Base-by-base conservation (phyloP, 2,329 filamentous ascomycete species). In the Fusarium coffeatum region DNA sequence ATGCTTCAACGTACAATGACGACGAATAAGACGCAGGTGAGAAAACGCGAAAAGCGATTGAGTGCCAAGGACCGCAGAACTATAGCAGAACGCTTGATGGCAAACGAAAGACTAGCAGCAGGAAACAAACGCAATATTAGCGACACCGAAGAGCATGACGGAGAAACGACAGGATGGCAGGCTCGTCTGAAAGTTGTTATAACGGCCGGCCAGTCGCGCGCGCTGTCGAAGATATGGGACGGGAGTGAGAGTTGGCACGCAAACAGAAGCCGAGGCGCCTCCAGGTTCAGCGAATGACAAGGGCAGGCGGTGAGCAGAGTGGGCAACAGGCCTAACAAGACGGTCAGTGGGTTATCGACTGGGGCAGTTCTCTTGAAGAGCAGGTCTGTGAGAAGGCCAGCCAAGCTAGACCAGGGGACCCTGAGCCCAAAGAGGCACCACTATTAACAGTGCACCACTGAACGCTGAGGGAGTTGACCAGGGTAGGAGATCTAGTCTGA, bases 281-380 rank as follows among this genome's bases (percentile, higher is more conserved):
- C 64, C 45, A 63, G 40, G 62, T 63, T 60, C 66, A 69, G 59
- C 59, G 64, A 74, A 71, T 66, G 72, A 69, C 60, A 66, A 67
- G 56, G 73, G 73, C 70, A 74, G 73, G 73, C 73, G 73, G 72
- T 75, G 72, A 75, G 64, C 60, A 54, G 64, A 60, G 70, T 66
- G 71, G 71, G 45, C 37, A 50, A 27, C 46, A 68, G 64, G 65
- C 48, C 64, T 71, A 64, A 43, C 61, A 64, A 67, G 68, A 71
- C 61, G 60, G 69, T 71, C 69, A 72, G 61, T 65, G 68, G 61
- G 57, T 48, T 72, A 32, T 53, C 49, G 55, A 64, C 57, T 59
- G 57, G 65, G 65, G 64, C 37, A 37, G 20, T 37, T 55, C 51
- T 58, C 51, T 55, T 69, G 48, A 60, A 57, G 42, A 69, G 51